phyloP scores from a whole-genome alignment of 176 grass and related monocot genomes.

The Eragrostis curvula region DNA sequence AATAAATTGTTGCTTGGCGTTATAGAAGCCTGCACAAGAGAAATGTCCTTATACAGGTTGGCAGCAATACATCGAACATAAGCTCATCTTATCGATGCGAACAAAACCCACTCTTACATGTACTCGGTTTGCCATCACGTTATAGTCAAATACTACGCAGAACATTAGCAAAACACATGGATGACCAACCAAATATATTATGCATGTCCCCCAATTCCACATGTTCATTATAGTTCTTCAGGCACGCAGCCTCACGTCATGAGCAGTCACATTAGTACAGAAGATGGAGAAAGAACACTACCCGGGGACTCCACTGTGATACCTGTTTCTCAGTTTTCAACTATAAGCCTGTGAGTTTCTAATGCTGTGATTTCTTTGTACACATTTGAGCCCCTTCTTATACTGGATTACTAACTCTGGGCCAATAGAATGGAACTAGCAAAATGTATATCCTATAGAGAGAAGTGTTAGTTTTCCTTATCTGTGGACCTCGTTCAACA shows the following conservation, averaged over 20 bases:
- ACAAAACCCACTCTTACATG: neutral
- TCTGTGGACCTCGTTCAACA: too few relatives aligned
- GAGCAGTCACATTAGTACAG: neutral
- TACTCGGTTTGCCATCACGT: neutral
- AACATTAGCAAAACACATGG: neutral
- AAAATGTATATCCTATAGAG: neutral
- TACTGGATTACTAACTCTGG: too few relatives aligned
- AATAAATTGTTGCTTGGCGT: neutral
- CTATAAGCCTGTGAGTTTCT: constrained; percentile 36
- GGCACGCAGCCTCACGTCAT: neutral
- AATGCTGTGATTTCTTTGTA: constrained; percentile 18
- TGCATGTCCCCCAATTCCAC: neutral
- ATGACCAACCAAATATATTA: neutral
- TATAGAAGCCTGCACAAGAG: too few relatives aligned
- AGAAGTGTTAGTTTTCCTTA: too few relatives aligned
- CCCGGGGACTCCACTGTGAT: neutral
- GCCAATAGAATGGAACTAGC: constrained; percentile 16
- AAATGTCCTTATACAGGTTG: too few relatives aligned
- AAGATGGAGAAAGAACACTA: constrained; percentile 1
- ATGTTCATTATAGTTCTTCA: neutral
- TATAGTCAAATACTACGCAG: neutral
- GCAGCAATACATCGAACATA: too few relatives aligned
- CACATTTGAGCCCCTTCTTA: constrained; percentile 23
- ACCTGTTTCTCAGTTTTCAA: neutral
- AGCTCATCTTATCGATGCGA: neutral